Conservation (phyloP, 2,329 filamentous ascomycete species). For the Pseudopithomyces maydicus region DNA sequence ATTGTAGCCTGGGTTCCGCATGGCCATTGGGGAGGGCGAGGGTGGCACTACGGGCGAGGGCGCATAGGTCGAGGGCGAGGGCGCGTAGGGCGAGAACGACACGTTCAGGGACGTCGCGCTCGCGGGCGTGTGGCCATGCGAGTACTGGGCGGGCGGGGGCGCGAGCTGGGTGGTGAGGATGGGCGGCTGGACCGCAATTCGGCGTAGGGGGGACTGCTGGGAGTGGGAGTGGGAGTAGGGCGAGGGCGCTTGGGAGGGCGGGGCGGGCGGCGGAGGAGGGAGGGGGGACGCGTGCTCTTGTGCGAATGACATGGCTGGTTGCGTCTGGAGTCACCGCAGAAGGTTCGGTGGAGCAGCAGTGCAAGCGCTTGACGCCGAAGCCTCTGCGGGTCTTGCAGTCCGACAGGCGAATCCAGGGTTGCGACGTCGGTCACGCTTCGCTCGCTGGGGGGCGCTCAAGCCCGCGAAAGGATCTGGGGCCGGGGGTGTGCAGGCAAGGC, state of each 20-base stretch:
- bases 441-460: slow-evolving; percentile 14
- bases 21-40: slow-evolving; percentile 44
- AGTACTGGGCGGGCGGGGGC: slow-evolving; percentile 38
- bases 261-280: slow-evolving; percentile 29
- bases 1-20: slow-evolving; percentile 49
- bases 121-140: slow-evolving; percentile 47
- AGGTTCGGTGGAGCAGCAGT: slow-evolving; percentile 8
- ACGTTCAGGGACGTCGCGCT: slow-evolving; percentile 44
- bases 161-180: slow-evolving; percentile 48
- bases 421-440: slow-evolving; percentile 5
- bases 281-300: slow-evolving; percentile 24
- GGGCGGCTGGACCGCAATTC: slow-evolving; percentile 48
- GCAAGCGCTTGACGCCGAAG: slow-evolving; percentile 27
- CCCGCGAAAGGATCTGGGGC: slow-evolving; percentile 22
- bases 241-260: slow-evolving; percentile 17
- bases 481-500: too few relatives aligned
- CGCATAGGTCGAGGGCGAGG: slow-evolving; percentile 27
- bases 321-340: not conserved
- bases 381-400: slow-evolving; percentile 36
- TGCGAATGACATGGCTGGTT: slow-evolving; percentile 20
- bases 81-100: slow-evolving; percentile 44
- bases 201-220: slow-evolving; percentile 33
- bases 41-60: slow-evolving; percentile 13
- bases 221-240: slow-evolving; percentile 9
- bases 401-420: slow-evolving; percentile 15